Conservation (phyloP, 2,329 filamentous ascomycete species). For the Zarea fungicola region DNA sequence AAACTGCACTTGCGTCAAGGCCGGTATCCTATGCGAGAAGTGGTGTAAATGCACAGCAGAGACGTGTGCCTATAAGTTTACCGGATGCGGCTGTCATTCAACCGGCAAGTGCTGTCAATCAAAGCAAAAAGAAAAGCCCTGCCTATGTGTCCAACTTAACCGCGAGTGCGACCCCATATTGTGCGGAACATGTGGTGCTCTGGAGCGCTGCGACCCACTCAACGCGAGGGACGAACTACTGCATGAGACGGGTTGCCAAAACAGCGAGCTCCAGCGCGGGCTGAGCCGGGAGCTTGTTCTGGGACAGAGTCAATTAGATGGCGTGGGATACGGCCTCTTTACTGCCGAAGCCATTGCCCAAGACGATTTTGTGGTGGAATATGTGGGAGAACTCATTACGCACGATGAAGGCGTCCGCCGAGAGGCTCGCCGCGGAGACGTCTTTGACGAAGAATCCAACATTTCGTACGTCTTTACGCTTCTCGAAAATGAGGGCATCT, state of each 20-base stretch:
- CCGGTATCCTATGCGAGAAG: constrained; percentile 64
- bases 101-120: constrained; percentile 54
- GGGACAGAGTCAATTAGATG: constrained; percentile 63
- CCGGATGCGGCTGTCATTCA: constrained; percentile 59
- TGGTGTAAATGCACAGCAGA: constrained; percentile 60
- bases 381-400: constrained; percentile 71
- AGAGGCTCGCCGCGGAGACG: constrained; percentile 54
- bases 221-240: constrained; percentile 56
- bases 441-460: constrained; percentile 55
- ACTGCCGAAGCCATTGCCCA: constrained; percentile 60
- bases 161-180: constrained; percentile 77
- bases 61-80: constrained; percentile 58
- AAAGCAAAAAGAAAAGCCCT: constrained; percentile 54
- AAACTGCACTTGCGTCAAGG: constrained; percentile 58
- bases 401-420: constrained; percentile 64
- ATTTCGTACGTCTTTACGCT: constrained; percentile 62
- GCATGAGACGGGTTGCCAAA: constrained; percentile 59
- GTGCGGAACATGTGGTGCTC: constrained; percentile 65
- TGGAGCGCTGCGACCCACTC: constrained; percentile 62
- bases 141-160: constrained; percentile 66
- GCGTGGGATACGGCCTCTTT: constrained; percentile 70
- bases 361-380: constrained; percentile 75
- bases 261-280: constrained; percentile 66
- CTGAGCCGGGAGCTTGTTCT: constrained; percentile 60
- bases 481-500: constrained; percentile 55